Evolutionary conservation across 169 alveolate genomes (phyloP).

Genomic region (Eimeria acervulina): DNA sequence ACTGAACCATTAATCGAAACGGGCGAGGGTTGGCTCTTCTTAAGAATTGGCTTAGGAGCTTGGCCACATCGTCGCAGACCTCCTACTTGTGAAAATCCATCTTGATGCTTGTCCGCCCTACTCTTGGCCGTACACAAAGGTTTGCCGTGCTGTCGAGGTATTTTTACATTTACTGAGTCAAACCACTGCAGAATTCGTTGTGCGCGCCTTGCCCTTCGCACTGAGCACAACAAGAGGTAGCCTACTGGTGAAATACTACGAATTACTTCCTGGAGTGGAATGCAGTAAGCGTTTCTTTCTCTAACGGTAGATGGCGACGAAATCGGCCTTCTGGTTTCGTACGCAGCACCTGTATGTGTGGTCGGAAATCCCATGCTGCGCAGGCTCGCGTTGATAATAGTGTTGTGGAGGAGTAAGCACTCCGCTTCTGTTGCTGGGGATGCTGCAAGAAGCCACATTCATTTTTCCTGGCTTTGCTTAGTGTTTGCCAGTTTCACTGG

Average conservation of each 20-base stretch:
- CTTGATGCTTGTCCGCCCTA: neutral
- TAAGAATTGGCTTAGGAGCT: neutral
- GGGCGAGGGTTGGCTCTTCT: neutral
- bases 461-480: neutral
- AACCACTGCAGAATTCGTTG: constrained; percentile 50
- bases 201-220: constrained; percentile 51
- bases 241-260: no score
- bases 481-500: neutral
- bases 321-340: no score
- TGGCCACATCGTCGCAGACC: neutral
- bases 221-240: constrained; percentile 34
- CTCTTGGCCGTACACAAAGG: neutral
- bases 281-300: no score
- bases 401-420: constrained; percentile 40
- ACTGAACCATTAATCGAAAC: neutral
- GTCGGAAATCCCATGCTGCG: neutral
- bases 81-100: neutral
- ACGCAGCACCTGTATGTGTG: constrained; percentile 59
- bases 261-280: no score
- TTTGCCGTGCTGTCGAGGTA: neutral
- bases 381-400: constrained; percentile 21
- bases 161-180: constrained; percentile 10
- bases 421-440: constrained; percentile 70
- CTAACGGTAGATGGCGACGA: no score
- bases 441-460: constrained; percentile 34